Base-by-base conservation (phyloP, 2,329 filamentous ascomycete genomes). In the Fusarium setosum region DNA sequence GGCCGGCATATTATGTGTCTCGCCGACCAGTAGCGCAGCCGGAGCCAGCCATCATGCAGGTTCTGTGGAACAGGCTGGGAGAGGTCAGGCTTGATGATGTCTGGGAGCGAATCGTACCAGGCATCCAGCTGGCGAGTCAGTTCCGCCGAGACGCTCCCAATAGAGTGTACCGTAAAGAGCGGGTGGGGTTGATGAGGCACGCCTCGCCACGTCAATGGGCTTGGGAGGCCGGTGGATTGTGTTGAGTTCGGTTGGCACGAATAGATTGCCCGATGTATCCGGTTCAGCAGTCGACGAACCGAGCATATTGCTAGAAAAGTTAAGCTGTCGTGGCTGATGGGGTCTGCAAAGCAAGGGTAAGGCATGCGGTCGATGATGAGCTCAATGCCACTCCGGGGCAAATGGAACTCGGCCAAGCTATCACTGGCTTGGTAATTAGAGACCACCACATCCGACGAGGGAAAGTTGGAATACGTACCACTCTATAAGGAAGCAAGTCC, bases 401-500 rank as follows among this genome's bases (percentile, higher is more conserved):
- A 32, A 15, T 56, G 52, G 11, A 56, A 56, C 17, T 56, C 42
- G 7, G 52, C 35, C 2, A 48, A n/a, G 29, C 52, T 56, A 21
- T 56, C 52, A 56, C 52, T 56, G n/a, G n/a, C n/a, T n/a, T n/a
- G n/a, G n/a, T n/a, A n/a, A n/a, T n/a, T n/a, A n/a, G n/a, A n/a
- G n/a, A n/a, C n/a, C n/a, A n/a, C n/a, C n/a, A n/a, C n/a, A n/a
- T n/a, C n/a, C n/a, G n/a, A 3, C 13, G 34, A 41, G 5, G 21
- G 8, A 10, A 32, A 20, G 12, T 6, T 41, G 38, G n/a, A 12
- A 35, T 23, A 12, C 26, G 34, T 54, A 73, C 69, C 70, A 68
- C 59, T 73, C 71, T 13, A 73, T 61, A 4, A 70, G 55, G 31
- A 72, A 72, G 35, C 68, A 72, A 5, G 64, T 58, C 70, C 70